Percentiles rank a stretch among this genome's conserved stretches.
Evolutionary conservation across 176 grass and related monocot genomes (phyloP).

Genomic region (Juncus effusus): DNA sequence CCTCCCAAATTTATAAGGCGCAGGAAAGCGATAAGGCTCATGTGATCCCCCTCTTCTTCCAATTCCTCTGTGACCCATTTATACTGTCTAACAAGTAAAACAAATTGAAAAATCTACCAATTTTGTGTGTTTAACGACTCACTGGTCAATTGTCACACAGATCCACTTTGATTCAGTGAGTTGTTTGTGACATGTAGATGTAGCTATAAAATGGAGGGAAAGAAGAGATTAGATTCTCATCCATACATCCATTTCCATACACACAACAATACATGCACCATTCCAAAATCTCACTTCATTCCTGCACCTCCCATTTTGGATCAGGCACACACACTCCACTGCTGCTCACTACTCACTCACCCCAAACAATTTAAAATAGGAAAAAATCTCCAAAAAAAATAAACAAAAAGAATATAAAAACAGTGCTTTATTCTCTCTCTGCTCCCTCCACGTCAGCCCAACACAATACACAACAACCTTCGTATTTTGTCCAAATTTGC

Average conservation of each 20-base stretch:
- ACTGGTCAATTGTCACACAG: no score
- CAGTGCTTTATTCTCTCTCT: not conserved
- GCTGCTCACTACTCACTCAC: constrained; percentile 25
- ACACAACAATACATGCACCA: constrained; percentile 36
- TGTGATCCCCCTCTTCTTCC: constrained; percentile 1
- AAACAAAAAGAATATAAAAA: not conserved
- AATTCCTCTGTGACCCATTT: not conserved
- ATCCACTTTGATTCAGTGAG: no score
- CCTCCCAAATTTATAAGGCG: constrained; percentile 29
- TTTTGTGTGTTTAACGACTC: no score
- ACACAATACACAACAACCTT: not conserved
- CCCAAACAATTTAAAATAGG: not conserved
- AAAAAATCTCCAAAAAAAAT: not conserved
- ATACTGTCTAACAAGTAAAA: no score
- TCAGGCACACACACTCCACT: constrained; percentile 19
- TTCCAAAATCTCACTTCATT: constrained; percentile 13
- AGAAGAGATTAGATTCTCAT: no score
- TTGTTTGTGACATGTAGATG: no score
- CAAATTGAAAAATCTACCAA: no score
- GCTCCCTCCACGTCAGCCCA: not conserved
- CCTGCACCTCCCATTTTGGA: constrained; percentile 48
- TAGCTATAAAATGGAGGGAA: no score
- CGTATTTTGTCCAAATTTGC: not conserved
- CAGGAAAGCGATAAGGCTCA: constrained; percentile 36
- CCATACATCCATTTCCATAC: no score